Base-by-base conservation (phyloP, 306 rosid genomes). In the Fagus sylvatica region DNA sequence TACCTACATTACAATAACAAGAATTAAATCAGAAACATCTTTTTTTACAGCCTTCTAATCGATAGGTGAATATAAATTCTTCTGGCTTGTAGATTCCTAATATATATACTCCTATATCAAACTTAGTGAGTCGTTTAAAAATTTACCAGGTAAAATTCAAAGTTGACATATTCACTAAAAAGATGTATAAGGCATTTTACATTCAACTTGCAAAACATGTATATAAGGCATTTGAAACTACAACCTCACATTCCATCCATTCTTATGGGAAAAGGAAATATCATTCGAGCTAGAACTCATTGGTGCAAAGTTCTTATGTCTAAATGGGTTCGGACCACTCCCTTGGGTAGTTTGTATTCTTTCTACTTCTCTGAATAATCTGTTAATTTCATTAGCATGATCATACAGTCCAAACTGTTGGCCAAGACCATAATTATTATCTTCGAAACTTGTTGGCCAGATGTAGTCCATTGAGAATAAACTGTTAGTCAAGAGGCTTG, bases 1-100 rank as follows among this genome's bases (percentile, higher is more conserved):
- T 92, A 94, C 97, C 98, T 94, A 82, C 48, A 81, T 77, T 73
- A 72, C 76, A 68, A 74, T 70, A 78, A 79, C 77, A 73, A 79
- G 72, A 41, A 79, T 55, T 73, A 76, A 72, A 39, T 69, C 74
- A 78, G 53, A 65, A 78, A 78, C 17, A 15, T 0, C 13, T 53
- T 54, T 65, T 51, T 70, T 60, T 60, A 76, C 70, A 77, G 32
- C 36, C 69, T 16, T 40, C 61, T 36, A 34, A 15, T 36, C 0
- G 28, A 64, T 16, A 6, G 69, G 41, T 36, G 69, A 34, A 64
- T 6, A 62, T 61, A 62, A 15, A 4, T 32, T 60, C 3, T 60
- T 60, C 30, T 32, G 40, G 11, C 69, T 36, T 34, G 17, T 62
- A 62, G n/a, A 9, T 36, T 62, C 28, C 69, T 62, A 9, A 32